Evolutionary conservation across 164 flowering plant genomes (phyloP), one percentile per base, ranked within the genome.

Genomic region (Magnolia officinalis): DNA sequence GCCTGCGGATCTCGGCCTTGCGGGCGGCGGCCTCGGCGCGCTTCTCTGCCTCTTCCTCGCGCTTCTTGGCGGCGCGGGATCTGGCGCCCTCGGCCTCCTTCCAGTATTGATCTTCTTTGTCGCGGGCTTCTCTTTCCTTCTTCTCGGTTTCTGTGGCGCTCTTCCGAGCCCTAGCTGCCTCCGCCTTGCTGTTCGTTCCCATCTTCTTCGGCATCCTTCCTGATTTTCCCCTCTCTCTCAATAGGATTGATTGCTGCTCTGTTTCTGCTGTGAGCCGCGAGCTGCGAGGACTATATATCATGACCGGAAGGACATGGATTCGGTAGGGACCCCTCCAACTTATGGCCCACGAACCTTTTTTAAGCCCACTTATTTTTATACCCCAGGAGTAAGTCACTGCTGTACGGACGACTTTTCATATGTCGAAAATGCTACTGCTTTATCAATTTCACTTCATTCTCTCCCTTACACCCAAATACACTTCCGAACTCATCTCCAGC

Each of bases 151-250:
- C 98, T 3, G 89, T 73, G 50, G 97, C 91, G 86, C 67, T 82
- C 85, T 86, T 90, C 50, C 97, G 91, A 58, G 88, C 93, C 84
- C 91, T 84, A 24, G 98, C 97, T 67, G 73, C 97, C 83, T 96
- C 99, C 49, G 99, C 98, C 77, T 96, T 96, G 89, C 89, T 91
- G 90, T 96, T 96, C 49, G 84, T 86, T 19, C 97, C 95, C 91
- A 93, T 87, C 86, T 95, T 95, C 90, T 93, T 95, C 90, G 98
- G 98, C 97, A 89, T 89, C 82, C 74, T 79, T 65, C 19, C 49
- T 67, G 59, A 19, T 37, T 49, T 19, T 37, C 16, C 13, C n/a
- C 63, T 31, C 29, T n/a, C 69, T 74, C 29, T 67, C 45, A 67
- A 10, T 8, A 14, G 16, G 45, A 67, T 14, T 6, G 16, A 23